phyloP scores from a whole-genome alignment of 2,329 filamentous ascomycete genomes.

The Neonectria punicea region DNA sequence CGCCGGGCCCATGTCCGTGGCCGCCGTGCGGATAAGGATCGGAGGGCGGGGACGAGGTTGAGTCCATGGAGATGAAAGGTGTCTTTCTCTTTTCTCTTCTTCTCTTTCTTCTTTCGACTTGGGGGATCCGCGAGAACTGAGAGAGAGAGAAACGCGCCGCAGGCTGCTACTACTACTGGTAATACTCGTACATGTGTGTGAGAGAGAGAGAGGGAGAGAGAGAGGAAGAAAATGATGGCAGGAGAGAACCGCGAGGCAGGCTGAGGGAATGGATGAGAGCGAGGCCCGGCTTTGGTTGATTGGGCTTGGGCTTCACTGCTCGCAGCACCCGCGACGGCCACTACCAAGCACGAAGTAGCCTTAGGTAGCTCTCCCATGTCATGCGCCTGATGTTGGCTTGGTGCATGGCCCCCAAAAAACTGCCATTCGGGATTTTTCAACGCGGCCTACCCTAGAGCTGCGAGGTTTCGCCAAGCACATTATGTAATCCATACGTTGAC shows the following conservation, averaged over 20 bases:
- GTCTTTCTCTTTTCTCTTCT: no score
- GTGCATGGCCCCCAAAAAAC: background rate
- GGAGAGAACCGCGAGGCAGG: constrained; percentile 1
- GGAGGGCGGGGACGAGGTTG: constrained; percentile 12
- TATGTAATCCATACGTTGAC: background rate
- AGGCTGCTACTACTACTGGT: background rate
- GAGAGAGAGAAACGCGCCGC: constrained; percentile 1
- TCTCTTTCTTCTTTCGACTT: no score
- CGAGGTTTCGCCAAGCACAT: background rate
- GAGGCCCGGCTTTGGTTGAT: background rate
- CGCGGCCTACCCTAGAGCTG: background rate
- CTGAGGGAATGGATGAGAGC: constrained; percentile 1
- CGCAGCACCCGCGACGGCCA: background rate
- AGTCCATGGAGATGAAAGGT: constrained; percentile 14
- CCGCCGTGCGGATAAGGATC: constrained; percentile 14
- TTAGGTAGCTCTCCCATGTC: background rate
- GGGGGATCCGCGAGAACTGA: background rate
- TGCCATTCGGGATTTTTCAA: background rate
- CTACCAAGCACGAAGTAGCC: background rate
- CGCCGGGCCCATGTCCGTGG: constrained; percentile 3
- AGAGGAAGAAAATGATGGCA: constrained; percentile 14
- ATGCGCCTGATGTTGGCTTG: background rate
- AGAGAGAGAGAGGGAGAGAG: no score
- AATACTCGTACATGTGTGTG: background rate
- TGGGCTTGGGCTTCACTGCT: background rate